Base-by-base conservation (phyloP, 1,284 basidiomycete species). In the Puccinia novopanici region DNA sequence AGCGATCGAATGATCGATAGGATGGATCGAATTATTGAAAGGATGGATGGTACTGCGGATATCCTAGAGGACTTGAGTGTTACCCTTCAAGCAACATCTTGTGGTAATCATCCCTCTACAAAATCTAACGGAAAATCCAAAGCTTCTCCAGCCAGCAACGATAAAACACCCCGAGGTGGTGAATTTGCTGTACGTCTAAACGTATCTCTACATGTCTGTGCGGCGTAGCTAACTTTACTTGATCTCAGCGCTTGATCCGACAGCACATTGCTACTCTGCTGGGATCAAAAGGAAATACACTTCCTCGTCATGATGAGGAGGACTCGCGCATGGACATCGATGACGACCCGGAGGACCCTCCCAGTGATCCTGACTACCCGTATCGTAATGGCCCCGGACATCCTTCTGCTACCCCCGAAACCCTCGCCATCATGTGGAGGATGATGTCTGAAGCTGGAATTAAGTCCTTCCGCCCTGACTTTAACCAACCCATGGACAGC, bases 361-460 rank as follows among this genome's bases (percentile, higher is more conserved):
- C 10, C 17, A 24, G n/a, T 17, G 40, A 78, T 59, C 76, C 65
- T 50, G 19, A 50, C 40, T 78, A 54, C 48, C 75, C 65, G 22
- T 70, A 68, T 78, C 75, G 13, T 54, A 27, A 52, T 17, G 76
- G 76, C n/a, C 76, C 76, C 15, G 67, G 67, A 15, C 67, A 71
- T 9, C 54, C 45, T 42, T 30, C 24, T 54, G 76, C 76, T 22
- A 61, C 54, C 1, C 40, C 52, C 0, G 50, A 78, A 59, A 68
- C 65, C 30, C 52, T 78, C 15, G 9, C 19, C 1, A 78, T 78
- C 50, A 70, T 78, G 57, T 61, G 65, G 67, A 55, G 54, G 19
- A 78, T 78, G 76, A 61, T 78, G 65, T n/a, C 6, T 27, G 34
- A 68, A 9, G 67, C 42, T 19, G 54, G 52, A 24, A 48, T 78